A percentile compares a stretch with the other conserved stretches of the same genome.
These are phyloP conservation scores for Petasospora fabianii DNA, from an alignment of 1,139 yeast species.

Conservation along the genomic window DNA sequence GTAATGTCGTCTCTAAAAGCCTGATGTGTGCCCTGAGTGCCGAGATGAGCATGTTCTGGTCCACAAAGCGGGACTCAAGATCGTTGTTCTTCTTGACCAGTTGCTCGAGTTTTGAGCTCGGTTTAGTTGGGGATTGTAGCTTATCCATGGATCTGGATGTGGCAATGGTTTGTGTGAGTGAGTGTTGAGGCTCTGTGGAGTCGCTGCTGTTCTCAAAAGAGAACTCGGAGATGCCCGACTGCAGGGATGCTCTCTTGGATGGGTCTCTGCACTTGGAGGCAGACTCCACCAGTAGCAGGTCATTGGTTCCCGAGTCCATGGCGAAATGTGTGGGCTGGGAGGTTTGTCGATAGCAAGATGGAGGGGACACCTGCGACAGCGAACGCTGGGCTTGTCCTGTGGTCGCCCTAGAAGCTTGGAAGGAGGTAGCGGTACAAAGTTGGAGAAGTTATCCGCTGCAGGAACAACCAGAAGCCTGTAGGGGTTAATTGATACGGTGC, in stretches of 20 bases:
- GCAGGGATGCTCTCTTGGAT: slow-evolving; percentile 17
- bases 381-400: too few species aligned
- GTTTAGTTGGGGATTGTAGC: slow-evolving; percentile 9
- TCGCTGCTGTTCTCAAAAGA: slow-evolving; percentile 23
- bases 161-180: neutral
- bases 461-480: too few species aligned
- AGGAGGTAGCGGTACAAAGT: too few species aligned
- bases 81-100: slow-evolving; percentile 6
- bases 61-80: slow-evolving; percentile 9
- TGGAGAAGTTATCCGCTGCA: too few species aligned
- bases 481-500: too few species aligned
- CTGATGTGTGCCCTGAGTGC: slow-evolving; percentile 12
- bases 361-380: too few species aligned
- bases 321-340: too few species aligned
- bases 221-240: slow-evolving; percentile 22
- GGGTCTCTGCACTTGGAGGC: too few species aligned
- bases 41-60: slow-evolving; percentile 8
- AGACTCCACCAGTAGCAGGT: too few species aligned
- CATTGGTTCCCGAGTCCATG: too few species aligned
- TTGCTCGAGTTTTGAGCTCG: slow-evolving; percentile 2
- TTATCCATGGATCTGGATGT: neutral
- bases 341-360: too few species aligned
- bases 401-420: too few species aligned
- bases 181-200: neutral
- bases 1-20: slow-evolving; percentile 9